Base-by-base conservation (phyloP, 129 eudicot genomes). In the Ambrosia artemisiifolia region DNA sequence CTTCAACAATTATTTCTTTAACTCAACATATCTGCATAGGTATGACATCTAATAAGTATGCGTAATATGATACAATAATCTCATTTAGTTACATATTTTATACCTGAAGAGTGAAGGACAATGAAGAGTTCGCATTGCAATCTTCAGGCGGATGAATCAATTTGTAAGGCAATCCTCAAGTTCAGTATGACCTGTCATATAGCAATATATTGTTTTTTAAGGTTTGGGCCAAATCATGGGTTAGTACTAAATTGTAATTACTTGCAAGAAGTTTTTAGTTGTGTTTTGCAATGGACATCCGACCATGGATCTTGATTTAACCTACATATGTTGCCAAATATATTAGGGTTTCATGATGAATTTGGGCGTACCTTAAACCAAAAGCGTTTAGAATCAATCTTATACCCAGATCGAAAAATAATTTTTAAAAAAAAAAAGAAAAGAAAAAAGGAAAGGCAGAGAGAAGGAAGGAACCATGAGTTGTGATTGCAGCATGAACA, bases 81-180 rank as follows among this genome's bases (percentile, higher is more conserved):
- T 34, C 49, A 61, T 66, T 77, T 49, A 79, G 34, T 81, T 69
- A 67, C 44, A 77, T 28, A 63, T 75, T 65, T 64, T 50, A 77
- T 79, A 91, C 92, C 90, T 91, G 95, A 70, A 86, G 86, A 79
- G 97, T 91, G 84, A 91, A 91, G 72, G 92, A 57, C 71, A 91
- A 75, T 59, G 97, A 78, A 69, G 97, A 87, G 78, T 91, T 91
- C 70, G 88, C 92, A 13, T 84, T 88, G 86, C 97, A 91, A 80
- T 91, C 95, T 82, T 91, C 95, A 61, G 92, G 95, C 40, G 92
- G 97, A 79, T 88, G 88, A 79, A 91, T 82, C 63, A 91, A 78
- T 84, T 91, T 96, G 97, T n/a, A n/a, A n/a, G 97, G 87, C 97
- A 91, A 68, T 80, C 82, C 77, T 80, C 83, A 57, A 74, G 82